Base-by-base conservation (phyloP, 306 rosid genomes). In the Fragaria iinumae region DNA sequence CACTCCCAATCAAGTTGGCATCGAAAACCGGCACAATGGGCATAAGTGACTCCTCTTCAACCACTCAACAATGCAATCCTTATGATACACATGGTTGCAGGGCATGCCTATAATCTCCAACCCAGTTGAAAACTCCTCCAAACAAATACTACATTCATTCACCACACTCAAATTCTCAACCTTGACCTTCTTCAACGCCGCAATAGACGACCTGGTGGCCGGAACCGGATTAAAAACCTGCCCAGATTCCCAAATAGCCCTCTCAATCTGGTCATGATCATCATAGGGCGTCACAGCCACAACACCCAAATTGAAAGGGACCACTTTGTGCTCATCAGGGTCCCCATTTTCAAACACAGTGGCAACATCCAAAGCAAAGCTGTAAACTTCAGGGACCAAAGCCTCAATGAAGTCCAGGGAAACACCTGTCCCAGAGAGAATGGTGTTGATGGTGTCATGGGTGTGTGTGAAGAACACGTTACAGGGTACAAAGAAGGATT, bases 41-140 rank as follows among this genome's bases (percentile, higher is more conserved):
- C 86, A 83, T 13, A 43, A 18, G 50, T 76, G 83, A 71, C 83
- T 75, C 38, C 74, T 76, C 52, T 69, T 57, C 14, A 83, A 56
- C 86, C 81, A 79, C 53, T 71, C 69, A n/a, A 71, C 71, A 44
- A 83, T 83, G 72, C 86, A 83, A 16, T 83, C 83, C 17, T 69
- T 83, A 55, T 83, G 86, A 69, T 64, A 83, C 27, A 71, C 6
- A 79, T 83, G 86, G 38, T 70, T 72, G 80, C 86, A 83, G 50
- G 86, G 83, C 81, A 79, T 70, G 52, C 38, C 50, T 39, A 67
- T 32, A 77, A 73, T 62, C 73, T 79, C 82, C 80, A 75, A 59
- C 45, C 80, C 83, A 8, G 18, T 18, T 4, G 63, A 69, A 32
- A 83, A 69, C 53, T 83, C 84, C 47, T 83, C 87, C 84, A 83